Percentiles rank a stretch among this genome's conserved stretches.
Evolutionary conservation across 306 rosid species (phyloP).

Genomic region (Datisca glomerata): DNA sequence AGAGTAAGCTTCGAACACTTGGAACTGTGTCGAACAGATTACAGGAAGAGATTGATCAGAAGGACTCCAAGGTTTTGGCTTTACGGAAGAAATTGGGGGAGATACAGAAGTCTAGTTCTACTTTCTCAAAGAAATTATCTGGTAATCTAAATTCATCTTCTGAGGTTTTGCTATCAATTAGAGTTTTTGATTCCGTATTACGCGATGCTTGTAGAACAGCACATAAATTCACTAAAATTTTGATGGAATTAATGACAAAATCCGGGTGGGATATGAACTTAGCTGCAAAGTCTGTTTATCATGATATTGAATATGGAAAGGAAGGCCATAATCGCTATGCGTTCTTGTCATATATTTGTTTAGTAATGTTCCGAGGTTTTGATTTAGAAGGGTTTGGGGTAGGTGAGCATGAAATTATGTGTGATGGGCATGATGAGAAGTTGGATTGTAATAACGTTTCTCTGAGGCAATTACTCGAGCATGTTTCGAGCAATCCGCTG

Average conservation of each 20-base stretch:
- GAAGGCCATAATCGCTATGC: conserved; percentile 68
- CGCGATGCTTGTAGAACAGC: conserved; percentile 71
- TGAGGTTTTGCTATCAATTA: conserved; percentile 63
- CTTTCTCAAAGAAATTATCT: conserved; percentile 47
- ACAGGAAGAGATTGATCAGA: conserved; percentile 70
- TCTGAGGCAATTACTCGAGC: conserved; percentile 76
- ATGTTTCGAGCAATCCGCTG: conserved; percentile 81
- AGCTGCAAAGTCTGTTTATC: conserved; percentile 62
- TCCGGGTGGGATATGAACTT: conserved; percentile 90
- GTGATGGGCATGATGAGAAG: conserved; percentile 22
- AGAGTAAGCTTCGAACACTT: conserved; percentile 72
- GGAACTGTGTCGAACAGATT: conserved; percentile 79
- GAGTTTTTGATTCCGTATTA: conserved; percentile 66
- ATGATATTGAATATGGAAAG: conserved; percentile 49
- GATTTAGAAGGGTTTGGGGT: conserved; percentile 35
- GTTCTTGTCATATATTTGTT: conserved; percentile 69
- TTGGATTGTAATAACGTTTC: conserved; percentile 19
- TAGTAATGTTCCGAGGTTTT: conserved; percentile 77
- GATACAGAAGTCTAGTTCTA: conserved; percentile 46
- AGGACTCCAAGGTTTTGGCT: conserved; percentile 56
- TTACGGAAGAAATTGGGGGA: conserved; percentile 43
- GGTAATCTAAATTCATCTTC: conserved; percentile 32
- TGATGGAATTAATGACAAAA: conserved; percentile 78
- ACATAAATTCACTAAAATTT: conserved; percentile 55
- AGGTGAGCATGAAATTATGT: conserved; percentile 15